Conservation (phyloP, 495 filamentous ascomycete genomes). For the Penicillium angulare region DNA sequence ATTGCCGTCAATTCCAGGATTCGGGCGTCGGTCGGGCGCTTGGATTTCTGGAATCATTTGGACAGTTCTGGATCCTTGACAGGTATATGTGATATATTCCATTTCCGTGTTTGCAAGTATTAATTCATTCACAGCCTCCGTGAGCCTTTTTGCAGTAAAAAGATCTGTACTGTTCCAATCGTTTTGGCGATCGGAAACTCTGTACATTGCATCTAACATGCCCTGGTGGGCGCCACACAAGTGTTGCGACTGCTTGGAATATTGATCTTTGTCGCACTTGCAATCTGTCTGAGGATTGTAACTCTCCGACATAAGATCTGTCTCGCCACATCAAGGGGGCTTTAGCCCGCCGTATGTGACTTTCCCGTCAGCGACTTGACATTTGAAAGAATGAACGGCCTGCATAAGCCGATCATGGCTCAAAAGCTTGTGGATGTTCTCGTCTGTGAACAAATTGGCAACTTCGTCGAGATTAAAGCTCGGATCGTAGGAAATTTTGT, state of each 20-base stretch:
- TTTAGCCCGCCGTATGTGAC: constrained; percentile 8
- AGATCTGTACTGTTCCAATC: constrained; percentile 10
- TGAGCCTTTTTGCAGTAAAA: constrained; percentile 8
- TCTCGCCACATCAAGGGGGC: constrained; percentile 18
- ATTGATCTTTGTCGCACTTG: constrained; percentile 1
- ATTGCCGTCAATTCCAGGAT: constrained; percentile 3
- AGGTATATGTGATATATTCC: constrained; percentile 7
- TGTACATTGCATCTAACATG: constrained; percentile 1
- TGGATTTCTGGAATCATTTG: constrained; percentile 8
- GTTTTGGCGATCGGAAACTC: not conserved
- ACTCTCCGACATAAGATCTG: constrained; percentile 11
- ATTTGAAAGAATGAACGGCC: constrained; percentile 9
- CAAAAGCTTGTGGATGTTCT: constrained; percentile 6
- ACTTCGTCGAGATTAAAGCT: constrained; percentile 2
- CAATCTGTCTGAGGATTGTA: constrained; percentile 18
- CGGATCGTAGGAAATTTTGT: not conserved
- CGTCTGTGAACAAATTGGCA: constrained; percentile 6
- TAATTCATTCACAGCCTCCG: constrained; percentile 11
- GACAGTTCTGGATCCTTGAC: constrained; percentile 1
- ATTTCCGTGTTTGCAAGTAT: constrained; percentile 10
- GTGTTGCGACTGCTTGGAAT: not conserved
- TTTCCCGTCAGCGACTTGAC: constrained; percentile 1
- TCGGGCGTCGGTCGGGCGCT: constrained; percentile 21
- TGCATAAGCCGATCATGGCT: constrained; percentile 1
- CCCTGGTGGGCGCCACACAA: not conserved